Conservation (phyloP, 2,329 filamentous ascomycete species). For the Diaporthe helianthi region DNA sequence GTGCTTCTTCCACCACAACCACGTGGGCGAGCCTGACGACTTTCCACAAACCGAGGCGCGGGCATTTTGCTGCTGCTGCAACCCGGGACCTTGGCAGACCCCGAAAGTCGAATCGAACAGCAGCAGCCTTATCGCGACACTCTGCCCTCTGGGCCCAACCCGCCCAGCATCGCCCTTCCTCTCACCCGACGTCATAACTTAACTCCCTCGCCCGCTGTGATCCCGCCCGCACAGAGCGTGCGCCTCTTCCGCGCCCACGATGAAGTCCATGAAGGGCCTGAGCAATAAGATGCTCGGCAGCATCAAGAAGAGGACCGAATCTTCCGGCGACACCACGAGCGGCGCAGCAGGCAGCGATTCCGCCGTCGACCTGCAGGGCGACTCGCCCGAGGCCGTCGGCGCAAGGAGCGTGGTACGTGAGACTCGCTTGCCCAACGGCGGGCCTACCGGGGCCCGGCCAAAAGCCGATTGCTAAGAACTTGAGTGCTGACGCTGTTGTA, state of each 20-base stretch:
- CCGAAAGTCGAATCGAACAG: slow-evolving; percentile 6
- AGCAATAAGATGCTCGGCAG: slow-evolving; percentile 63
- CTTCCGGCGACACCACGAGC: slow-evolving; percentile 23
- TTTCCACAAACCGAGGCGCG: neutral
- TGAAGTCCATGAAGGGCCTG: slow-evolving; percentile 55
- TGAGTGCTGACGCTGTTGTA: slow-evolving; percentile 35
- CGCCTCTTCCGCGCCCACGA: slow-evolving; percentile 4
- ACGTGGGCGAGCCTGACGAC: neutral
- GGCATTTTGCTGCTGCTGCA: neutral
- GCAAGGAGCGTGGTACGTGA: slow-evolving; percentile 69
- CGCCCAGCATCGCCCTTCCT: neutral
- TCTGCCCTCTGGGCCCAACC: neutral
- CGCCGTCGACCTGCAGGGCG: slow-evolving; percentile 47
- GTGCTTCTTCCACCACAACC: neutral
- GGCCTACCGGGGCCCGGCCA: neutral
- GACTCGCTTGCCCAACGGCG: neutral
- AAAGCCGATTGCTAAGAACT: slow-evolving; percentile 7
- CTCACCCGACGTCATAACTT: neutral
- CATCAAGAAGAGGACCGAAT: slow-evolving; percentile 54
- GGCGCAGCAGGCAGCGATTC: slow-evolving; percentile 33
- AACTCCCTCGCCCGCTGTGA: neutral
- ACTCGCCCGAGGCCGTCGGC: slow-evolving; percentile 73
- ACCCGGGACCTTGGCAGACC: slow-evolving; percentile 15
- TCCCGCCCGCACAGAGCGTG: neutral
- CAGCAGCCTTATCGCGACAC: neutral